Evolutionary conservation across 2,329 filamentous ascomycete genomes (phyloP).

Genomic region (Uncinocarpus reesii): DNA sequence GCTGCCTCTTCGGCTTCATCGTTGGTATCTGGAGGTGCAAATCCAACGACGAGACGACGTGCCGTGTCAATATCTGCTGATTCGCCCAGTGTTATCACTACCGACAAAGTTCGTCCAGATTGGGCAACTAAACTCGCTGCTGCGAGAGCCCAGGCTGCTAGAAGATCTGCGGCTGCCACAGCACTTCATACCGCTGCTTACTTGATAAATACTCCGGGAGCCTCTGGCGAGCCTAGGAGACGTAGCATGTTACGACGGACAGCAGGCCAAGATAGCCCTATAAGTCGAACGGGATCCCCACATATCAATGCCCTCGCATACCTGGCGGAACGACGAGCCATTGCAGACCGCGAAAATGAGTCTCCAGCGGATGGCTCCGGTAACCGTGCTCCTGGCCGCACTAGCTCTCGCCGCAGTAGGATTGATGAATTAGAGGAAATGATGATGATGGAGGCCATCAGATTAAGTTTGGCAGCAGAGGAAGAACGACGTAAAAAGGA

Average conservation of each 20-base stretch:
- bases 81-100: conserved; percentile 78
- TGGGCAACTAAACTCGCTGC: conserved; percentile 84
- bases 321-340: conserved; percentile 36
- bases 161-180: conserved; percentile 83
- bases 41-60: conserved; percentile 42
- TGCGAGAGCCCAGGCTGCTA: conserved; percentile 72
- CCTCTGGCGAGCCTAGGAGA: conserved; percentile 40
- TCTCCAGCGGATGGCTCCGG: conserved; percentile 22
- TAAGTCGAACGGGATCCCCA: conserved; percentile 29
- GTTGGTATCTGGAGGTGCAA: conserved; percentile 49
- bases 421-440: conserved; percentile 90
- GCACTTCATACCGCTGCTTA: conserved; percentile 93
- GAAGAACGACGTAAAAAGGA: conserved; percentile 82
- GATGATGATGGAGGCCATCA: conserved; percentile 97
- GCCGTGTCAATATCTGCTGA: conserved; percentile 67
- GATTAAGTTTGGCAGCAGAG: conserved; percentile 80
- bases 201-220: conserved; percentile 55
- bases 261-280: conserved; percentile 29
- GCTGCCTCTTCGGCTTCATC: conserved; percentile 84
- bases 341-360: conserved; percentile 27
- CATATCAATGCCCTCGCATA: conserved; percentile 40
- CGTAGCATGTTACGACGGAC: conserved; percentile 40
- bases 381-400: conserved; percentile 33
- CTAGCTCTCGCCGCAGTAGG: conserved; percentile 50
- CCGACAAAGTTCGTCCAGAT: conserved; percentile 82